phyloP scores from a whole-genome alignment of 1,284 basidiomycete genomes.

The Boletus holoroseus region DNA sequence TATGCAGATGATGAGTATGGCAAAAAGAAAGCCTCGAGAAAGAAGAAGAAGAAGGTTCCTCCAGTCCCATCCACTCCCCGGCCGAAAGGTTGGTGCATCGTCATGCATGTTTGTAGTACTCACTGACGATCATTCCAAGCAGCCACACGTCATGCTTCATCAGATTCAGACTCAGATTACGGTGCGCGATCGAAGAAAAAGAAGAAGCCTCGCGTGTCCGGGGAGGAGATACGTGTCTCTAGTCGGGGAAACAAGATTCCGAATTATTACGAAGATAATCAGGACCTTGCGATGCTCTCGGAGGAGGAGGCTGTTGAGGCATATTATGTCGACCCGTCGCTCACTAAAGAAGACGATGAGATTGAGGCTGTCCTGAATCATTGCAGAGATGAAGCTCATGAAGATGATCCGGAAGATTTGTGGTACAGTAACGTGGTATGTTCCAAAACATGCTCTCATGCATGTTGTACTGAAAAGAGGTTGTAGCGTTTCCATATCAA shows the following conservation, averaged over 20 bases:
- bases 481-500: constrained; percentile 89
- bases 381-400: constrained; percentile 72
- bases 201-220: constrained; percentile 57
- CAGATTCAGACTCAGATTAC: constrained; percentile 86
- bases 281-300: constrained; percentile 76
- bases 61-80: constrained; percentile 44
- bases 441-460: not conserved
- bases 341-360: constrained; percentile 75
- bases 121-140: constrained; percentile 39
- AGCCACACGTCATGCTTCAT: constrained; percentile 42
- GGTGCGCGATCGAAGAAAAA: constrained; percentile 82
- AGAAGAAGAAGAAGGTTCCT: constrained; percentile 53
- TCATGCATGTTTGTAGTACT: constrained; percentile 11
- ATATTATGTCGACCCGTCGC: constrained; percentile 51
- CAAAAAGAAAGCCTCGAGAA: constrained; percentile 60
- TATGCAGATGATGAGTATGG: constrained; percentile 73
- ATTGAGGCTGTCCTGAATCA: constrained; percentile 85
- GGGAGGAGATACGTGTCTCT: constrained; percentile 73
- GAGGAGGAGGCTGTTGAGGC: constrained; percentile 50
- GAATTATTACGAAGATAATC: constrained; percentile 81
- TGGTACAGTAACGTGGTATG: constrained; percentile 81
- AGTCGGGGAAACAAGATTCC: constrained; percentile 77
- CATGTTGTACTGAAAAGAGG: constrained; percentile 2
- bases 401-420: constrained; percentile 70
- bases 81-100: constrained; percentile 48